Base-by-base conservation (phyloP, 768 basidiomycete genomes). In the Leccinum barrowsii region DNA sequence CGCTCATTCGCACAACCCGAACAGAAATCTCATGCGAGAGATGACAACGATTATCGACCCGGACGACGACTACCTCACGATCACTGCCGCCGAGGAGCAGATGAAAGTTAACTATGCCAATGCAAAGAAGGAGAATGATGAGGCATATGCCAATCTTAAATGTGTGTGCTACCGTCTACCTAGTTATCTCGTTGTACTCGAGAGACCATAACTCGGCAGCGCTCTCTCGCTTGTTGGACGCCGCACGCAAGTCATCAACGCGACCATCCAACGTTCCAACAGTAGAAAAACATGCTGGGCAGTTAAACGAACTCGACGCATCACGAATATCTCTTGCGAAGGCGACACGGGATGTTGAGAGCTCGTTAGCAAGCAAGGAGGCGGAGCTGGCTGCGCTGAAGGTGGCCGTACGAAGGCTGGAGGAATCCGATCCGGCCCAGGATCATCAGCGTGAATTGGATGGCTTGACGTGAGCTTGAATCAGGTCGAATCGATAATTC, bases 21-120 rank as follows among this genome's bases (percentile, higher is more conserved):
- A 35, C 59, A 90, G 89, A 51, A 85, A 85, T 62, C 81, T 86
- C 17, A 84, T 90, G 49, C 80, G 78, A 61, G 85, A 85, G 59
- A 88, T 91, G 82, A 75, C 82, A 32, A 79, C 82, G 4, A 85
- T 90, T 57, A 88, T 92, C 55, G 85, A 89, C 65, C 87, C 89
- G 11, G 85, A 87, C 46, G 88, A 90, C 54, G 90, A 92, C 70
- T 90, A 85, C 67, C 74, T 87, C 57, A 86, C 87, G 12, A 89
- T 92, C 51, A 83, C 85, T 15, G 83, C 81, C 7, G 85, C 89
- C 7, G 88, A 92, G 63, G 85, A 90, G 58, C 84, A 80, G 62
- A 85, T 90, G 67, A 80, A 80, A 13, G 64, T 78, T 7, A 82
- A 82, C 10, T 82, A 86, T 59, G 75, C 79, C 7, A 77, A 73